phyloP scores from a whole-genome alignment of 257 asterid species.

The Knoxia roxburghii region DNA sequence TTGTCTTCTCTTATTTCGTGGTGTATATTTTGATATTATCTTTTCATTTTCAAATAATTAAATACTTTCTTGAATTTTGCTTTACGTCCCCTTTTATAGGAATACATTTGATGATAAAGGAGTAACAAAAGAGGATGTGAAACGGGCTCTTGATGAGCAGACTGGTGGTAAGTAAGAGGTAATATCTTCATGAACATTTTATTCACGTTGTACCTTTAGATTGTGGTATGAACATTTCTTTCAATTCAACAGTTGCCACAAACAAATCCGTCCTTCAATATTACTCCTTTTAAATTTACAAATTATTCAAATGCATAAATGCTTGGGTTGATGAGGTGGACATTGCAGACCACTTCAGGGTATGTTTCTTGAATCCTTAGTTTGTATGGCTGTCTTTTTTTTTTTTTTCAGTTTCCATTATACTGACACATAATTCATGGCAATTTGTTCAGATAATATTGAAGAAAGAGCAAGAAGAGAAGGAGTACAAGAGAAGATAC shows the following conservation, averaged over 20 bases:
- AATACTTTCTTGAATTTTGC: background rate
- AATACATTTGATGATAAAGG: constrained; percentile 95
- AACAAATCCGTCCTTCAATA: constrained; percentile 94
- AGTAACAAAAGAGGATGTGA: constrained; percentile 92
- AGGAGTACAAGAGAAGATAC: constrained; percentile 89
- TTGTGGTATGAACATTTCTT: constrained; percentile 18
- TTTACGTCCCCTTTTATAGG: constrained; percentile 52
- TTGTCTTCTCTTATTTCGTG: background rate
- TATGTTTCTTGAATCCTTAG: constrained; percentile 26
- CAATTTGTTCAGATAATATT: constrained; percentile 63
- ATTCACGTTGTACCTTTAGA: constrained; percentile 5
- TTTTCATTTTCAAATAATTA: background rate
- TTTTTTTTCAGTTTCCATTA: constrained; percentile 6
- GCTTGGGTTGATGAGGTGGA: constrained; percentile 99
- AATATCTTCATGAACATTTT: background rate
- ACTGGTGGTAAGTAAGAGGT: constrained; percentile 99
- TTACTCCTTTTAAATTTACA: constrained; percentile 87
- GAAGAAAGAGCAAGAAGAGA: constrained; percentile 97
- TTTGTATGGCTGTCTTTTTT: background rate
- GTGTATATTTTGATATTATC: background rate
- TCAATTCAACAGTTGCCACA: constrained; percentile 63
- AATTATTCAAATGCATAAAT: constrained; percentile 98
- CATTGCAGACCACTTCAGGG: constrained; percentile 96
- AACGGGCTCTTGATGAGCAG: constrained; percentile 95
- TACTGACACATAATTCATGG: background rate